Percentiles rank a stretch among this genome's conserved stretches.
phyloP scores from a whole-genome alignment of 345 rosid species.

The Carallia pectinifolia region DNA sequence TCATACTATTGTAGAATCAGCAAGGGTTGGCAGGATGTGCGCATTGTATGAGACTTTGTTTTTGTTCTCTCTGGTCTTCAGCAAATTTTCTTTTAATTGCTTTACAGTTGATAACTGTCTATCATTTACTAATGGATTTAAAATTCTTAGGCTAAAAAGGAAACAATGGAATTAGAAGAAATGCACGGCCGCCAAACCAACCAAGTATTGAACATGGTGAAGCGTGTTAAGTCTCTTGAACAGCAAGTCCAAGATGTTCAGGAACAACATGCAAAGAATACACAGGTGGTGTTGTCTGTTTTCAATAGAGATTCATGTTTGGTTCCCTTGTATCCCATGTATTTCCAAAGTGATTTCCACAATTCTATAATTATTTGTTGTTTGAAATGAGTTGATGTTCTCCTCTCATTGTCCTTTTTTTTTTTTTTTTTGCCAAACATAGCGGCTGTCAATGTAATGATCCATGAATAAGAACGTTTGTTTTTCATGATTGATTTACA shows the following conservation, averaged over 20 bases:
- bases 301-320: neutral
- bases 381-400: too few relatives aligned
- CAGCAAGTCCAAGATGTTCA: conserved; percentile 66
- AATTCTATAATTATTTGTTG: too few relatives aligned
- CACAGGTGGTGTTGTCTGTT: conserved; percentile 59
- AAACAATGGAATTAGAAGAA: conserved; percentile 53
- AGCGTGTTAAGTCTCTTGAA: conserved; percentile 50
- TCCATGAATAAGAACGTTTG: neutral
- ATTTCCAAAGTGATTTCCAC: too few relatives aligned
- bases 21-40: too few relatives aligned
- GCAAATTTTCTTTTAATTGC: too few relatives aligned
- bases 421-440: neutral
- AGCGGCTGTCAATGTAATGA: neutral
- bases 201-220: conserved; percentile 40
- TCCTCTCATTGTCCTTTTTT: neutral
- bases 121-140: too few relatives aligned
- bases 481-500: too few relatives aligned
- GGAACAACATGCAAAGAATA: conserved; percentile 61
- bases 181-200: conserved; percentile 44
- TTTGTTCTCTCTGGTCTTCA: too few relatives aligned
- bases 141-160: conserved; percentile 58
- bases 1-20: too few relatives aligned
- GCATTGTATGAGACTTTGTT: too few relatives aligned
- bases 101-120: too few relatives aligned
- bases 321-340: neutral